These are phyloP conservation scores for Colletotrichum ledebouriae DNA, from an alignment of 2,329 filamentous ascomycete genomes.

Conservation along the genomic window DNA sequence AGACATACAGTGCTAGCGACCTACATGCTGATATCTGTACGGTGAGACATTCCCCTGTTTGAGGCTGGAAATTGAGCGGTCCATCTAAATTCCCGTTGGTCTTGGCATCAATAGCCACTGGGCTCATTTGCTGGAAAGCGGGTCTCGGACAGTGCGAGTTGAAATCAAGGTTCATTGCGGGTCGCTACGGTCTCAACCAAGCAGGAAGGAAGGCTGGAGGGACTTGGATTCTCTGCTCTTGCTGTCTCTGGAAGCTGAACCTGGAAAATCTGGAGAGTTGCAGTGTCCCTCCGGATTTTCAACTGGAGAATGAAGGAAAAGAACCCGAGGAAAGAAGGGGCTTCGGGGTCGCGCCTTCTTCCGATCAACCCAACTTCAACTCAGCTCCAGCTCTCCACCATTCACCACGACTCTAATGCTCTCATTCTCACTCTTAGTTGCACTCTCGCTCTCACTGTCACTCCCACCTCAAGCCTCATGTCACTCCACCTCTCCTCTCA, in stretches of 20 bases:
- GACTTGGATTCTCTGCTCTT: neutral
- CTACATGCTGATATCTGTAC: neutral
- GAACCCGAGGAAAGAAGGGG: too few relatives aligned
- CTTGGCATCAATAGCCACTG: slow-evolving; percentile 33
- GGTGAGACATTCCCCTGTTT: slow-evolving; percentile 1
- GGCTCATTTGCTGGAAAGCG: slow-evolving; percentile 1
- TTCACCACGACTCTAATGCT: neutral
- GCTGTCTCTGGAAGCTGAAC: too few relatives aligned
- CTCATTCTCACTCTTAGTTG: neutral
- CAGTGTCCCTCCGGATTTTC: slow-evolving; percentile 12
- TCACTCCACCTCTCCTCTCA: neutral
- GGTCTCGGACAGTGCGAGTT: slow-evolving; percentile 18
- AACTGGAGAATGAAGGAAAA: too few relatives aligned
- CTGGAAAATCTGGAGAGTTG: slow-evolving; percentile 9
- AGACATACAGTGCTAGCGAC: neutral
- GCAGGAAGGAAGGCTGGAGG: neutral
- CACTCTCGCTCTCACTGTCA: neutral
- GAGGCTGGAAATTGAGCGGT: slow-evolving; percentile 35
- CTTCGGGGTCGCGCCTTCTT: slow-evolving; percentile 5
- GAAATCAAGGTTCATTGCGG: neutral
- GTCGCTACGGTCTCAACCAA: neutral
- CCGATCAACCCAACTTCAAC: too few relatives aligned
- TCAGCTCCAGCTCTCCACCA: neutral
- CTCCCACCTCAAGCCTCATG: neutral
- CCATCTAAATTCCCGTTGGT: slow-evolving; percentile 34